Evolutionary conservation across 2,329 filamentous ascomycete species (phyloP).

Genomic region (Dactylellina leptospora): DNA sequence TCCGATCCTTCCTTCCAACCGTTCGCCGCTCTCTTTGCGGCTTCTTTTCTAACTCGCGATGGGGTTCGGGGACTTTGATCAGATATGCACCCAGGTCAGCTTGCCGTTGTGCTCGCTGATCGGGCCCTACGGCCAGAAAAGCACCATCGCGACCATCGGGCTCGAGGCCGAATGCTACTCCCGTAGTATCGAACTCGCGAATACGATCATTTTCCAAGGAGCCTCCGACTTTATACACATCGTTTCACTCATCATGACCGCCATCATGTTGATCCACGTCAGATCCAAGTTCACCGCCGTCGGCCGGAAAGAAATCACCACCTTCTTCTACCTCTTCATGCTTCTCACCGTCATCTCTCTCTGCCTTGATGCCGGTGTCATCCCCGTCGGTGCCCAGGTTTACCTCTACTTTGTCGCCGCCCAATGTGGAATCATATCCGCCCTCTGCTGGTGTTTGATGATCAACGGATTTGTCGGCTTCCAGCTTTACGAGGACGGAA

Average conservation of each 20-base stretch:
- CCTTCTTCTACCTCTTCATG: slow-evolving; percentile 98
- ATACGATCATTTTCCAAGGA: slow-evolving; percentile 97
- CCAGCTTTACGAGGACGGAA: slow-evolving; percentile 97
- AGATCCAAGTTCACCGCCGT: slow-evolving; percentile 98
- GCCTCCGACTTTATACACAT: slow-evolving; percentile 94
- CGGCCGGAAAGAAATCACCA: slow-evolving; percentile 76
- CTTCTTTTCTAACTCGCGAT: slow-evolving; percentile 62
- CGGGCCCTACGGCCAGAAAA: slow-evolving; percentile 65
- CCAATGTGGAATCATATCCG: slow-evolving; percentile 84
- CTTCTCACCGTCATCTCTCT: slow-evolving; percentile 87
- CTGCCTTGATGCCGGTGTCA: slow-evolving; percentile 89
- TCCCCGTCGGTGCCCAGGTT: slow-evolving; percentile 79
- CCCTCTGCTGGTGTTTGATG: slow-evolving; percentile 84
- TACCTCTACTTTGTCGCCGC: slow-evolving; percentile 92
- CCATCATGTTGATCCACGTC: slow-evolving; percentile 96
- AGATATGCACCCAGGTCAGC: slow-evolving; percentile 83
- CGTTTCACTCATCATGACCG: slow-evolving; percentile 85
- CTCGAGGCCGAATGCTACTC: slow-evolving; percentile 93
- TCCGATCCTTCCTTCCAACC: not conserved
- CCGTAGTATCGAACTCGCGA: slow-evolving; percentile 92
- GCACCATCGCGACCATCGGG: slow-evolving; percentile 69
- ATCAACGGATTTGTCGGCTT: slow-evolving; percentile 99
- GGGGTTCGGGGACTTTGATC: slow-evolving; percentile 89
- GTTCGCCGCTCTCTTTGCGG: too few species aligned
- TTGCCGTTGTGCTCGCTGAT: slow-evolving; percentile 88